Base-by-base conservation (phyloP, 1,284 basidiomycete genomes). In the Rhodotorula glutinis region DNA sequence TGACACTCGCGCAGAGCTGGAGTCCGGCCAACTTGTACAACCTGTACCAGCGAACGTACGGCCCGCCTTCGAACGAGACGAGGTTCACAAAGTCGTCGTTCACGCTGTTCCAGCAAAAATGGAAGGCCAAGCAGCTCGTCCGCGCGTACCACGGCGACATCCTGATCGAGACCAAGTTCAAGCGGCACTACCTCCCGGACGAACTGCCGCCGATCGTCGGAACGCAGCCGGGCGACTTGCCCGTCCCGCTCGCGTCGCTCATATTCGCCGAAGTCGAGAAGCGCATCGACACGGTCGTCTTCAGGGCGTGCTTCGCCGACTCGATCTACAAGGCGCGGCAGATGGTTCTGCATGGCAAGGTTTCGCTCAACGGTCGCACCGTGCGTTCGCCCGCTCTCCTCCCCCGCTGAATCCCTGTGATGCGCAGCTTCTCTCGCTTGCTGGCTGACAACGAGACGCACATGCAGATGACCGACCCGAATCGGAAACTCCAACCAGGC, bases 61-160 rank as follows among this genome's bases (percentile, higher is more conserved):
- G 85, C 49, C 69, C 69, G 13, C 63, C 65, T 27, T 67, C 69
- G 23, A 46, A 60, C 44, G 76, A 84, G 43, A 76, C 83, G 44
- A 77, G 79, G 46, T 94, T 91, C 80, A 86, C 81, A 63, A 80
- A 81, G 60, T 84, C 86, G 29, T 81, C 92, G n/a, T 92, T 87
- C 82, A 91, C 89, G 79, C 81, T 92, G 58, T 98, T 91, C 81
- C 91, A 96, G 80, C 90, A 97, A 77, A 88, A 94, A 49, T 98
- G 92, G 91, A 83, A 83, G 30, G 86, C 91, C 23, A 98, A 97
- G 80, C 85, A 88, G n/a, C 85, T 94, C 69, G 85, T 92, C 41
- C 87, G 94, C 65, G 93, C 87, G 7, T 98, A 98, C 82, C 95
- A 98, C 78, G 94, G 94, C 49, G 94, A 98, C 83, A 90, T 87